Conservation (phyloP, 164 flowering plant species). For the grape (Vitis vinifera) region DNA sequence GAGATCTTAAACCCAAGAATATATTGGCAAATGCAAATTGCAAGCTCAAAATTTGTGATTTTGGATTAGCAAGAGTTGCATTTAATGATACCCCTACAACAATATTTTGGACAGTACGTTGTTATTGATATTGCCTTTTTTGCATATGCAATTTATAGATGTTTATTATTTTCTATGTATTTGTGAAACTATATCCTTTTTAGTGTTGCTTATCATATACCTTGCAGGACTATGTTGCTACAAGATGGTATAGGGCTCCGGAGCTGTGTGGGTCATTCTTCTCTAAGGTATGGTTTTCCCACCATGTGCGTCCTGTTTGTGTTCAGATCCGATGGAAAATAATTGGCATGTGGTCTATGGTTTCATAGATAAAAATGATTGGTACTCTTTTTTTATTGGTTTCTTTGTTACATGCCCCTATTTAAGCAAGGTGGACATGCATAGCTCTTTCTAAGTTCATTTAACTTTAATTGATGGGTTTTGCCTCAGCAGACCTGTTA, state of each 20-base stretch:
- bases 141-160: background rate
- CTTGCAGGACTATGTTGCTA: slow-evolving; percentile 71
- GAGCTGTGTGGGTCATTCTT: slow-evolving; percentile 75
- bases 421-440: no score
- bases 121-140: background rate
- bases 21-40: slow-evolving; percentile 74
- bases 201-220: background rate
- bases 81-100: slow-evolving; percentile 60
- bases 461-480: no score
- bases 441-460: no score
- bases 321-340: background rate
- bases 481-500: no score
- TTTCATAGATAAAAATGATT: background rate
- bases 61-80: slow-evolving; percentile 71
- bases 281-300: slow-evolving; percentile 47
- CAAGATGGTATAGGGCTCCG: slow-evolving; percentile 83
- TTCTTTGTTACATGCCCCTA: no score
- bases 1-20: slow-evolving; percentile 73
- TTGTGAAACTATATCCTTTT: background rate
- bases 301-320: background rate
- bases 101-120: slow-evolving; percentile 63
- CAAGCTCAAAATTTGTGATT: slow-evolving; percentile 68
- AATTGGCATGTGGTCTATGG: slow-evolving; percentile 8
- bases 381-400: no score
- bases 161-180: background rate